phyloP scores from a whole-genome alignment of 129 eudicot genomes.

The Arctium lappa region DNA sequence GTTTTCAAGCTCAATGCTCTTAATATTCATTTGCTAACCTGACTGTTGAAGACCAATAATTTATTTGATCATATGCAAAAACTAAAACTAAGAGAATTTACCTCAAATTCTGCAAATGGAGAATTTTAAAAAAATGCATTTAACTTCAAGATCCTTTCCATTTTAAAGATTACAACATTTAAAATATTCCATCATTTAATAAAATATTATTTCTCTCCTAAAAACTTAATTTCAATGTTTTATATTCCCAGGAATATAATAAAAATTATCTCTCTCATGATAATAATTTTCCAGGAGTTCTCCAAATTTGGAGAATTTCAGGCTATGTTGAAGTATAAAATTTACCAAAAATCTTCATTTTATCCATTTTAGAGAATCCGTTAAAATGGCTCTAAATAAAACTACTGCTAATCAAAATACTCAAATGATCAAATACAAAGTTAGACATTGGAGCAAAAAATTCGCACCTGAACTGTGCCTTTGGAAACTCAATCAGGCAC shows the following conservation, averaged over 20 bases:
- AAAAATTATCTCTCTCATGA: not conserved
- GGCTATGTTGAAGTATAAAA: not conserved
- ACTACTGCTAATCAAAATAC: not conserved
- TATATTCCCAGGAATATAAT: not conserved
- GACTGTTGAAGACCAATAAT: no score
- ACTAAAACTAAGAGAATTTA: not conserved
- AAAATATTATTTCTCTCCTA: not conserved
- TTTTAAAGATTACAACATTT: not conserved
- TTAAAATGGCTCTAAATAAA: not conserved
- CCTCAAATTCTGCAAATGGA: not conserved
- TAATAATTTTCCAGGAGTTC: not conserved
- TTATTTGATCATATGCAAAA: not conserved
- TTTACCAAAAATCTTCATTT: not conserved
- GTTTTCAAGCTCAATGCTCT: no score
- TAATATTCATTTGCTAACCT: no score
- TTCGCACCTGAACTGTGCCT: not conserved
- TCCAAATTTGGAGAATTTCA: not conserved
- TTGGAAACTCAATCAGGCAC: not conserved
- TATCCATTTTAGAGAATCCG: not conserved
- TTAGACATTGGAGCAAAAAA: not conserved
- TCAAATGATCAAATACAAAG: not conserved
- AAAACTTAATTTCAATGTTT: not conserved
- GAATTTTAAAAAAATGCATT: not conserved
- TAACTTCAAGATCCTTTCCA: not conserved
- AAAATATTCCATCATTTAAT: not conserved